Base-by-base conservation (phyloP, 2,329 filamentous ascomycete genomes). In the Phyllosticta paracitricarpa region DNA sequence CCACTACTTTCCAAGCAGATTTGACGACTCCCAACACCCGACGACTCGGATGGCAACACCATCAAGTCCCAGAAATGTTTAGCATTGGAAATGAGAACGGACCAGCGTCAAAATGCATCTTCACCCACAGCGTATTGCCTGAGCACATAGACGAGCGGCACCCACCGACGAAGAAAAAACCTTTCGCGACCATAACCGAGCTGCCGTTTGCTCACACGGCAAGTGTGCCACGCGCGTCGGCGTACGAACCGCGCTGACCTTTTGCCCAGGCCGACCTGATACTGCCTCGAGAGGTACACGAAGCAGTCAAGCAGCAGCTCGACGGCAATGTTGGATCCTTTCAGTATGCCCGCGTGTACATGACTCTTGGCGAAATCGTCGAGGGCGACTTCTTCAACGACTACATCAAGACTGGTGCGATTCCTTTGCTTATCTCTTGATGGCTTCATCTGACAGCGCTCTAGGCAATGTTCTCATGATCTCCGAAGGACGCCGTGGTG, bases 401-500 rank as follows among this genome's bases (percentile, higher is more conserved):
- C 53, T 92, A 95, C 70, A 86, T 97, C 66, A 96, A 96, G 73
- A 82, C 81, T 63, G 89, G 89, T 89, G 76, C 24, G 71, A 60
- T n/a, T 8, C 10, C 14, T 8, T 9, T 26, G 10, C 12, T 5
- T 17, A 2, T 12, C 10, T 3, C 14, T 19, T 0, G 1, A 5
- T 5, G 8, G 5, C 51, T 54, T n/a, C 56, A 25, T 14, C 25
- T 2, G 5, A 63, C 63, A 61, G 9, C 2, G 25, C 30, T 17
- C 2, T 63, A 91, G 90, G 90, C 4, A 86, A 91, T 69, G 78
- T 95, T 56, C 73, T 89, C 66, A 89, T 97, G 88, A 81, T 96
- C 2, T 96, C 92, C 0, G 84, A 92, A 72, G 91, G 91, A 12
- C 82, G 82, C 33, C 77, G 82, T 7, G 86, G 84, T 2, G 80